Base-by-base conservation (phyloP, 768 basidiomycete genomes). In the Mycena indigotica region DNA sequence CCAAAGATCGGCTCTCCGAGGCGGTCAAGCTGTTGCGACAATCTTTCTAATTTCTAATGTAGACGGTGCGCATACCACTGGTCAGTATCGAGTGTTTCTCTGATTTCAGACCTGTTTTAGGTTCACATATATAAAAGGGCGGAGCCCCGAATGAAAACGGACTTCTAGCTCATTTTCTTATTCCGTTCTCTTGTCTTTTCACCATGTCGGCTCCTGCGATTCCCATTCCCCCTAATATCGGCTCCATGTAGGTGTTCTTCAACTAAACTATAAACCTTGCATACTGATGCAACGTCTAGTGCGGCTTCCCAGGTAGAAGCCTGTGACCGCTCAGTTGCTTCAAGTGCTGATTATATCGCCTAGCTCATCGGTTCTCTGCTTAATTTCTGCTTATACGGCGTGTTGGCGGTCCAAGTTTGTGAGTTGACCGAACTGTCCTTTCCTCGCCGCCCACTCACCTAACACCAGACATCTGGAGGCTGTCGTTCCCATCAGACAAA, bases 351-450 rank as follows among this genome's bases (percentile, higher is more conserved):
- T n/a, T n/a, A n/a, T n/a, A n/a, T n/a, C n/a, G n/a, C n/a, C 15
- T 44, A 53, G 16, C 44, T 58, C 35, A 58, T 59, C 28, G 57
- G 57, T 26, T 54, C 57, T 12, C 49, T 59, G 23, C 45, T 59
- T 2, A 54, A 50, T 40, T 54, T 35, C 17, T 35, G 32, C 53
- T 54, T 53, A 17, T 50, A 53, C 23, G 57, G 57, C 1, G 53
- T 46, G 10, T 40, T 59, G 2, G 6, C 53, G 28, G 40, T 50
- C 2, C 57, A 59, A 51, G 28, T 44, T 48, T 59, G 57, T 54
- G 3, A 8, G 53, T 50, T 17, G 25, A 8, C 13, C n/a, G 17
- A 3, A 5, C 19, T n/a, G 6, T 16, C 29, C 1, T 10, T 13
- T 2, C 32, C 2, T 17, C 15, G 1, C 28, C 15, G 13, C 3